Base-by-base conservation (phyloP, 371 early-diverging fungal species). In the Actinomortierella wolfii region DNA sequence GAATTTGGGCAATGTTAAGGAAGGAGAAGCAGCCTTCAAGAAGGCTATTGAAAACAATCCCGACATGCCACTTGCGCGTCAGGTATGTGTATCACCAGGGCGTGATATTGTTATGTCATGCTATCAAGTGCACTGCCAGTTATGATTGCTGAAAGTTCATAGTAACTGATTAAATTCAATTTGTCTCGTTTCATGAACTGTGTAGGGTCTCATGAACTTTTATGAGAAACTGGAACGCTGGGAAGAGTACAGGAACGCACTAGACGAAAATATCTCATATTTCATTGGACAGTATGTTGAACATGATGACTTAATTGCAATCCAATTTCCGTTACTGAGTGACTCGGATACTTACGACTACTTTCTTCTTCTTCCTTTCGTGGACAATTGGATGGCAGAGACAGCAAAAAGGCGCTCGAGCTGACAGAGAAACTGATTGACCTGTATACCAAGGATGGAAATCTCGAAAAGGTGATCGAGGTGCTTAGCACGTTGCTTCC, bases 51-150 rank as follows among this genome's bases (percentile, higher is more conserved):
- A 78, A 24, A 67, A 87, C 56, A 83, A 81, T 48, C 68, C 81
- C 18, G 81, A 85, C 0, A 81, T 80, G 24, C 67, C 83, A 20
- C 80, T 94, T 14, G 94, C 92, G 6, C 93, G 89, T 80, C 94
- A 96, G 67, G 95, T 92, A 45, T 43, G 58, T 44, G 4, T 14
- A 40, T 9, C 39, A n/a, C n/a, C n/a, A n/a, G n/a, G n/a, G n/a
- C n/a, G n/a, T n/a, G n/a, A n/a, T n/a, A n/a, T n/a, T n/a, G n/a
- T n/a, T n/a, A n/a, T n/a, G n/a, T n/a, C n/a, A n/a, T n/a, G n/a
- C n/a, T n/a, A n/a, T n/a, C n/a, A n/a, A n/a, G n/a, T n/a, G n/a
- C n/a, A n/a, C n/a, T n/a, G n/a, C n/a, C n/a, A n/a, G n/a, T n/a
- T n/a, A n/a, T n/a, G n/a, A n/a, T n/a, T n/a, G n/a, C n/a, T n/a